Base-by-base conservation (phyloP, 345 rosid genomes). In the Excoecaria cochinchinensis region DNA sequence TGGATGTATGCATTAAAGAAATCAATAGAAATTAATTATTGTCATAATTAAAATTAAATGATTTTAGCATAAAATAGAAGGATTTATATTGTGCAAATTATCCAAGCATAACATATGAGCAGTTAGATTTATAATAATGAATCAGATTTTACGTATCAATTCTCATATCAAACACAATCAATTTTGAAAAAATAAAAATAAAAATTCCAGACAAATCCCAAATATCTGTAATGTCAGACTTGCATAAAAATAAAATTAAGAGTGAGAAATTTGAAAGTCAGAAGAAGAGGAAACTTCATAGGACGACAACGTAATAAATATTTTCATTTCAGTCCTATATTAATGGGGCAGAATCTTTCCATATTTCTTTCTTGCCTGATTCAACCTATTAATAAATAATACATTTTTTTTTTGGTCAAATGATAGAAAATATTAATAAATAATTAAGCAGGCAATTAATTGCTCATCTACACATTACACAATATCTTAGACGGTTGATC, bases 401-500 rank as follows among this genome's bases (percentile, higher is more conserved):
- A 31, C n/a, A n/a, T n/a, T n/a, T 31, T 31, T 31, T 31, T 31
- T 31, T 31, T 31, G 1, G 57, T 53, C 19, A 53, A 53, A n/a
- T n/a, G n/a, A n/a, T n/a, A n/a, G n/a, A n/a, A n/a, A n/a, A 53
- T 53, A 55, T 55, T 42, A 42, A 42, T 42, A 4, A 46, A 67
- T 25, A 19, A 46, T 66, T 46, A 67, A 67, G 39, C n/a, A 51
- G 55, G 55, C 70, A 67, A 38, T 67, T 67, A 44, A 22, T 67
- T 67, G 21, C 4, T 8, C 16, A 44, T 2, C 47, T 47, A 48
- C 71, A 22, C 40, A 67, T 67, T 47, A 24, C 12, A 67, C 17
- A 22, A 67, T 56, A 67, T 67, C 56, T 67, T 22, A 67, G 56
- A 47, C 71, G 46, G 71, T n/a, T 47, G 55, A 67, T 47, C 38